Conservation (phyloP, 805 yeast species). For the Brettanomyces bruxellensis region DNA sequence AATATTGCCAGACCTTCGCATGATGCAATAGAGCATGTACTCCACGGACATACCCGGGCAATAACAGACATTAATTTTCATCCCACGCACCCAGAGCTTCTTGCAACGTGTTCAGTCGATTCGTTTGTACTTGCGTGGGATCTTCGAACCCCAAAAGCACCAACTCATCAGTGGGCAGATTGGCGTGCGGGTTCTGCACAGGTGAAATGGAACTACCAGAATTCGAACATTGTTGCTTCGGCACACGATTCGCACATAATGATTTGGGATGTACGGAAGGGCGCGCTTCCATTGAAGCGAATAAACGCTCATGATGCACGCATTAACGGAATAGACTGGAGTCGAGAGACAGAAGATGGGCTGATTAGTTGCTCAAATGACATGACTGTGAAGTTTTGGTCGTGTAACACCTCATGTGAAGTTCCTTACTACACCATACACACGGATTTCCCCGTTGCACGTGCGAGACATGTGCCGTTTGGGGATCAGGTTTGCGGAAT, state of each 20-base stretch:
- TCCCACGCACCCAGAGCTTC: conserved; percentile 71
- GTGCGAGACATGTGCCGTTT: conserved; percentile 84
- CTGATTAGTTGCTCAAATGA: conserved; percentile 84
- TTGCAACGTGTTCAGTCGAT: conserved; percentile 92
- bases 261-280: conserved; percentile 85
- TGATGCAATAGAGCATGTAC: conserved; percentile 73
- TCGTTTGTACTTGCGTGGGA: conserved; percentile 89
- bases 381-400: conserved; percentile 77
- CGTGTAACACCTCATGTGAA: conserved; percentile 28
- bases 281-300: conserved; percentile 62
- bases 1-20: conserved; percentile 57
- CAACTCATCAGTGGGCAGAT: conserved; percentile 76
- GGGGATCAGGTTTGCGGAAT: conserved; percentile 77
- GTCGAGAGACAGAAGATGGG: conserved; percentile 46
- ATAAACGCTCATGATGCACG: conserved; percentile 75
- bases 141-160: conserved; percentile 66
- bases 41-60: conserved; percentile 88
- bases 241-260: conserved; percentile 75
- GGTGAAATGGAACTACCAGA: conserved; percentile 82
- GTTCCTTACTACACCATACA: conserved; percentile 50
- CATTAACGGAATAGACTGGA: conserved; percentile 84
- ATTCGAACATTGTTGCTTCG: conserved; percentile 72
- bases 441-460: conserved; percentile 79
- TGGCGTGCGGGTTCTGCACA: conserved; percentile 95
- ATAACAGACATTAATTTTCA: conserved; percentile 94